Percentiles rank a stretch among this genome's conserved stretches.
Evolutionary conservation across 75 land plant species (phyloP).

Genomic region (Pinus tabuliformis): DNA sequence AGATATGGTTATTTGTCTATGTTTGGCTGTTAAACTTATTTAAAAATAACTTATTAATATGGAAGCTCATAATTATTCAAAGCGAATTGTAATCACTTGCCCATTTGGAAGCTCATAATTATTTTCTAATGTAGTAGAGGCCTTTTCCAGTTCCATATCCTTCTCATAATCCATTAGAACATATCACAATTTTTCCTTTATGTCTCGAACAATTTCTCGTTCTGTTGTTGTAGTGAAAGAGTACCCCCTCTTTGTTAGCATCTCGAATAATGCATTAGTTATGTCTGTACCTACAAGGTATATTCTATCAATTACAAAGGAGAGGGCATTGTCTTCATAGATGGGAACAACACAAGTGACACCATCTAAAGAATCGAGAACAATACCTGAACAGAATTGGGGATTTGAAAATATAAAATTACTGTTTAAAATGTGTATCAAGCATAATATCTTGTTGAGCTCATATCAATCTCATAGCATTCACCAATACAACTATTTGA

Average conservation of each 20-base stretch:
- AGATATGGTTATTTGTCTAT: too few relatives aligned
- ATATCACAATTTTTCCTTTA: conserved; percentile 37
- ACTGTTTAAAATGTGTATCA: too few relatives aligned
- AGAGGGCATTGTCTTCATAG: conserved; percentile 29
- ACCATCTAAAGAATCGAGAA: neutral
- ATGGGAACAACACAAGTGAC: too few relatives aligned
- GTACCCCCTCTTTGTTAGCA: conserved; percentile 41
- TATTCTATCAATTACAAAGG: conserved; percentile 30
- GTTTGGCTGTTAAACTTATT: too few relatives aligned
- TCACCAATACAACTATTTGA: too few relatives aligned
- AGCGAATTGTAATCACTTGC: too few relatives aligned
- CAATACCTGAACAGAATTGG: conserved; percentile 13
- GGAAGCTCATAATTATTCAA: too few relatives aligned
- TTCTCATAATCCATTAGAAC: conserved; percentile 35
- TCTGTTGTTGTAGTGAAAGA: conserved; percentile 45
- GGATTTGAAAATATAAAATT: too few relatives aligned
- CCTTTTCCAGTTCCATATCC: conserved; percentile 28
- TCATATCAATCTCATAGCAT: too few relatives aligned
- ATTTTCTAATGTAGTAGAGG: conserved; percentile 33
- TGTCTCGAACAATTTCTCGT: conserved; percentile 37
- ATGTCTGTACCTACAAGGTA: conserved; percentile 35
- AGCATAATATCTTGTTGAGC: too few relatives aligned
- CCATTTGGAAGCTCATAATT: neutral
- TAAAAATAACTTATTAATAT: too few relatives aligned
- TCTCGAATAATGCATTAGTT: conserved; percentile 42